These are phyloP conservation scores for Capsicum chinense DNA, from an alignment of 257 asterid species.

Conservation along the genomic window DNA sequence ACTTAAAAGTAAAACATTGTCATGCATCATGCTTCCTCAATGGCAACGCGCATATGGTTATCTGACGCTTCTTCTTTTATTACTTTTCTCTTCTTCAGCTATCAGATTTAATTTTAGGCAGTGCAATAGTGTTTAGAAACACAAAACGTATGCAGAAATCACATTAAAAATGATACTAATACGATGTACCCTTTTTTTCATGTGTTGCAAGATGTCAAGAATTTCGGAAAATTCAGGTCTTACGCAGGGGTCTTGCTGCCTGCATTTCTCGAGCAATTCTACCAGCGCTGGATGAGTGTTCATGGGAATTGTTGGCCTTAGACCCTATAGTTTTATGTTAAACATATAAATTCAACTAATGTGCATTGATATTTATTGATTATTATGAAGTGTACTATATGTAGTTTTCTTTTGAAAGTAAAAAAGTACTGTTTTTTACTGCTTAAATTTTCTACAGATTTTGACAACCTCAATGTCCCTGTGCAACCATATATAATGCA, in stretches of 20 bases:
- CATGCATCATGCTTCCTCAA: conserved; percentile 17
- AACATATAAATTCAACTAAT: conserved; percentile 12
- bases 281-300: conserved; percentile 63
- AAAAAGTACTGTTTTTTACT: too few species aligned
- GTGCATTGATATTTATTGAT: background rate
- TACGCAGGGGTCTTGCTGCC: conserved; percentile 75
- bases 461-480: background rate
- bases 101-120: conserved; percentile 36
- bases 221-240: conserved; percentile 90
- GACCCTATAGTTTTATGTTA: conserved; percentile 49
- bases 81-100: conserved; percentile 53
- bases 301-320: conserved; percentile 67
- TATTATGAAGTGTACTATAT: background rate
- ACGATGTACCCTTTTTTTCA: conserved; percentile 54
- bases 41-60: background rate
- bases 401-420: background rate
- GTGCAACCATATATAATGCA: background rate
- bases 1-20: background rate
- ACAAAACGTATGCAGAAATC: conserved; percentile 7
- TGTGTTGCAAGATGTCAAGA: conserved; percentile 51
- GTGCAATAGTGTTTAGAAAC: background rate
- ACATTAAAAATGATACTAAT: background rate
- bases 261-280: conserved; percentile 69
- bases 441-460: background rate
- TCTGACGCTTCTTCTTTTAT: conserved; percentile 49